Base-by-base conservation (phyloP, 2,329 filamentous ascomycete genomes). In the Aschersonia sp. region DNA sequence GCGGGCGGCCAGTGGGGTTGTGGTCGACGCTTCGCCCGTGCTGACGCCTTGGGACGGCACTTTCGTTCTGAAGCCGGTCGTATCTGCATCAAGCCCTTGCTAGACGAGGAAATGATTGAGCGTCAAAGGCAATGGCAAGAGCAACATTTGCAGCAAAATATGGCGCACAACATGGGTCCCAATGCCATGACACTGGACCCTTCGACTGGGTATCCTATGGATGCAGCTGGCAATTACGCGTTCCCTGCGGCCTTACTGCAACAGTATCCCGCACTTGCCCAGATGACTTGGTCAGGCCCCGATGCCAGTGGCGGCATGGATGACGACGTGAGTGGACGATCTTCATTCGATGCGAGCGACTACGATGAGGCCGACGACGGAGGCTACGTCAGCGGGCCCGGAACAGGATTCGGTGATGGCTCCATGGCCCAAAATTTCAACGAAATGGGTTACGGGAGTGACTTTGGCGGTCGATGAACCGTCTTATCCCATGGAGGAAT, bases 1-100 rank as follows among this genome's bases (percentile, higher is more conserved):
- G 79, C 79, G 2, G 81, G 83, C 44, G 83, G 83, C 5, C 79
- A 85, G 54, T 98, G 92, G 92, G 92, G 92, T 22, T 98, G 92
- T 56, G 87, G 87, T 4, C 78, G 92, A 51, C 79, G 89, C 8
- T 98, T 98, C 63, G 92, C 92, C 12, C 86, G 92, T 56, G 92
- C 92, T 5, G 92, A 98, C 68, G 92, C 92, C 5, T 73, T 98
- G 2, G 92, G 92, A 2, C 79, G 89, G 9, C 92, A 96, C 67
- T 98, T 98, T 71, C 78, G 92, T 47, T 95, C 87, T 2, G 92
- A 98, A 68, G 92, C 92, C 3, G 92, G 92, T 6, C 79, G 92
- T 33, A 86, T 96, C 47, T 98, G 92, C 61, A 98, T 98, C 66
- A 95, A 94, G 57, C 89, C 92, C n/a, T 69, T 98, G 10, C 75